Conservation (phyloP, 1,284 basidiomycete species). For the Melampsora abietis-canadensis region DNA sequence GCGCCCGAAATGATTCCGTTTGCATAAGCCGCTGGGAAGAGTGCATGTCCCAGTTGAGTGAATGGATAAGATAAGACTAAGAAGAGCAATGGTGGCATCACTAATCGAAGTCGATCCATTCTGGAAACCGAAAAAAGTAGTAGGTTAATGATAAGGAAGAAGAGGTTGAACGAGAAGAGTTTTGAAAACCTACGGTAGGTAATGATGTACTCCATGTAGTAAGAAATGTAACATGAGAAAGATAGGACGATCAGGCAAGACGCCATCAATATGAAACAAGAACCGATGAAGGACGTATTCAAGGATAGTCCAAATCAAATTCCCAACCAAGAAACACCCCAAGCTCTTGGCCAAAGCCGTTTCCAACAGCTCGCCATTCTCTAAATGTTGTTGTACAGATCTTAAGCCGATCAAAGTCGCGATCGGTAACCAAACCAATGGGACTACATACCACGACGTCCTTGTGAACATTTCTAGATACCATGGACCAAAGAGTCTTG, state of each 20-base stretch:
- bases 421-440: slow-evolving; percentile 87
- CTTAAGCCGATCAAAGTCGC: slow-evolving; percentile 73
- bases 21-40: slow-evolving; percentile 81
- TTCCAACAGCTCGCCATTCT: slow-evolving; percentile 44
- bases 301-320: slow-evolving; percentile 88
- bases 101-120: slow-evolving; percentile 65
- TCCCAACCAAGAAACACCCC: slow-evolving; percentile 72
- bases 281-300: slow-evolving; percentile 96
- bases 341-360: slow-evolving; percentile 57
- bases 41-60: slow-evolving; percentile 73
- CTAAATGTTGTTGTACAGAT: slow-evolving; percentile 75
- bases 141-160: not conserved
- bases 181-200: slow-evolving; percentile 67
- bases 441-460: slow-evolving; percentile 92
- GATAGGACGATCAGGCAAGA: slow-evolving; percentile 75
- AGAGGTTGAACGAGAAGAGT: not conserved
- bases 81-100: slow-evolving; percentile 94
- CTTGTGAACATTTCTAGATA: slow-evolving; percentile 81
- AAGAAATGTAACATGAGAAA: slow-evolving; percentile 87
- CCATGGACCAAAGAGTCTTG: slow-evolving; percentile 77
- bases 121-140: slow-evolving; percentile 7
- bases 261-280: slow-evolving; percentile 93
- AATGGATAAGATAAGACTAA: slow-evolving; percentile 75
- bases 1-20: slow-evolving; percentile 90
- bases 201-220: slow-evolving; percentile 91